Evolutionary conservation across 192 early-diverging fungal species (phyloP), one percentile per base, ranked within the genome.

Genomic region (Cladochytrium replicatum): DNA sequence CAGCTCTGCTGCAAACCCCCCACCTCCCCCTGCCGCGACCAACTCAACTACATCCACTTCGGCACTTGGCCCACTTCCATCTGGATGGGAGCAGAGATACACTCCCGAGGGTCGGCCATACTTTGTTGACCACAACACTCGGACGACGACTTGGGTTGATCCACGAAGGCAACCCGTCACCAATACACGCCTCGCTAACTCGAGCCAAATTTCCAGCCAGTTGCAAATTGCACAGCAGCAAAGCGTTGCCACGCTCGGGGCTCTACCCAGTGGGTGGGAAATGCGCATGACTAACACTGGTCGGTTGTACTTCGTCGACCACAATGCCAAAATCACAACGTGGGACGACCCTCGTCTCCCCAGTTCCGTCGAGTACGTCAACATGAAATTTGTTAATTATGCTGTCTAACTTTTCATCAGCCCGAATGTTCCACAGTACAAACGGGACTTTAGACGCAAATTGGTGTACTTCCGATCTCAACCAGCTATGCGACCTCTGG

Each of bases 91-190:
- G 41, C 64, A 71, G 41, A 43, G 67, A 4, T 57, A 55, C 46
- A 70, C 69, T 8, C 60, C 63, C 4, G 83, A 83, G 42, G 95
- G 91, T 8, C 63, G 89, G 6, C 81, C 94, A 15, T 99, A 96
- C 69, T 99, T 94, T 81, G 92, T 99, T 9, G 92, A 99, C 64
- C 95, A 99, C 70, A 93, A 96, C 61, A 95, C 89, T 23, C 88
- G 91, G 48, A 93, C 85, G 0, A 97, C 95, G 2, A 94, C 95
- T 3, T 99, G 95, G 95, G 79, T 92, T 54, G 95, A 80, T 76
- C 77, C 77, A 13, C 55, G 77, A 21, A 52, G 66, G 4, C 67
- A 70, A 48, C 47, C 81, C 0, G 67, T 72, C 13, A 69, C 63
- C 27, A n/a, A 25, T 9, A 23, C 46, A 31, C 27, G 46, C 46